These are phyloP conservation scores for Vinca minor DNA, from an alignment of 257 asterid species.

Conservation along the genomic window DNA sequence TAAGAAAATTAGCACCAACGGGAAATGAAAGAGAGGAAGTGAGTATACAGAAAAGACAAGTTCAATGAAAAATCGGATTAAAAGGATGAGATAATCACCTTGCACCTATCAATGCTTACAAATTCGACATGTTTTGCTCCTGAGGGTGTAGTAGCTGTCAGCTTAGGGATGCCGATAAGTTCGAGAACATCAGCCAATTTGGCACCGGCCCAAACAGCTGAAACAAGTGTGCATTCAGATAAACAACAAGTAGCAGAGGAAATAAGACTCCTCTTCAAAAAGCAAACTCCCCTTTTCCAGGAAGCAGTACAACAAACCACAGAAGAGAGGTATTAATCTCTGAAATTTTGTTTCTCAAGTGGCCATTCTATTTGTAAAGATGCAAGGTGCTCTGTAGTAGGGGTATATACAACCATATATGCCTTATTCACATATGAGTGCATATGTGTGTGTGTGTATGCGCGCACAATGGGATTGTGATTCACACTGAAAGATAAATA, in stretches of 20 bases:
- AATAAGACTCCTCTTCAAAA: neutral
- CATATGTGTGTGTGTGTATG: too few relatives aligned
- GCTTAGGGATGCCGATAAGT: conserved; percentile 66
- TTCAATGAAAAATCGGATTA: neutral
- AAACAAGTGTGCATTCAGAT: conserved; percentile 18
- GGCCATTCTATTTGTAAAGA: too few relatives aligned
- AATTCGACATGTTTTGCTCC: conserved; percentile 92
- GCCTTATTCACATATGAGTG: too few relatives aligned
- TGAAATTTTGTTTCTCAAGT: neutral
- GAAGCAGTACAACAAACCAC: neutral
- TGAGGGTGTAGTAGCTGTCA: conserved; percentile 43
- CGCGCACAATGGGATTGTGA: too few relatives aligned
- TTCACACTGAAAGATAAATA: too few relatives aligned
- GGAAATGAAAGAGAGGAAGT: neutral
- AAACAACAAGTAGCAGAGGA: neutral
- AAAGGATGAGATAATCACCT: conserved; percentile 40
- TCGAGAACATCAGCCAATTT: conserved; percentile 87
- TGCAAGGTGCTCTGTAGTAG: neutral
- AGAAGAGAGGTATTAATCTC: neutral
- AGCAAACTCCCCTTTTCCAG: neutral
- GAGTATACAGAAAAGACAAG: neutral
- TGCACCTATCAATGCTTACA: conserved; percentile 94
- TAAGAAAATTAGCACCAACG: conserved; percentile 10
- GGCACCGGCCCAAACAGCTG: conserved; percentile 98
- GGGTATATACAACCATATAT: too few relatives aligned